phyloP scores from a whole-genome alignment of 148 eudicot species.

The Rheum nobile region DNA sequence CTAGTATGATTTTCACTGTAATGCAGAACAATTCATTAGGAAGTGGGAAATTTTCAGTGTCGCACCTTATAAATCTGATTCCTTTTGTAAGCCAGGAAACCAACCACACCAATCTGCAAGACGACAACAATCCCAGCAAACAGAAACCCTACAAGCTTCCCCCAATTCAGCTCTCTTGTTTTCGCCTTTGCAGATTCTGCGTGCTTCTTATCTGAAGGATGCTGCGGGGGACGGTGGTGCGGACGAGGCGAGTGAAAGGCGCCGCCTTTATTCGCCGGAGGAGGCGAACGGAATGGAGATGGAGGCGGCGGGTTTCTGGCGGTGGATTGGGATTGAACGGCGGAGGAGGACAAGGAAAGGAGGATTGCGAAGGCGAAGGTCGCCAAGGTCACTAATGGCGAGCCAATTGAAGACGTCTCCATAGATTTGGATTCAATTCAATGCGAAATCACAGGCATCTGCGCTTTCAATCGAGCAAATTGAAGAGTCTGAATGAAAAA shows the following conservation, averaged over 20 bases:
- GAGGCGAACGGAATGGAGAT: neutral
- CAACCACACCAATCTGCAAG: slow-evolving; percentile 57
- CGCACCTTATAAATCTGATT: slow-evolving; percentile 34
- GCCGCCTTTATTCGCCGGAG: neutral
- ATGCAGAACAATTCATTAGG: neutral
- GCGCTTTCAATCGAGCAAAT: neutral
- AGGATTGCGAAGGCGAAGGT: neutral
- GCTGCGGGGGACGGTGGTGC: neutral
- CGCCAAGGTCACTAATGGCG: neutral
- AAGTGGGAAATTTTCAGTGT: slow-evolving; percentile 4
- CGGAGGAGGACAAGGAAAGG: slow-evolving; percentile 1
- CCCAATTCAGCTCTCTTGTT: slow-evolving; percentile 20
- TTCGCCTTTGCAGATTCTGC: neutral
- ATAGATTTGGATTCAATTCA: too few relatives aligned
- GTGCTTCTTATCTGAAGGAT: neutral
- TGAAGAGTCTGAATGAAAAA: too few relatives aligned
- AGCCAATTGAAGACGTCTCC: neutral
- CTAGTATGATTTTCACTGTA: neutral
- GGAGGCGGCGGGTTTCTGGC: slow-evolving; percentile 6
- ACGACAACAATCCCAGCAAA: slow-evolving; percentile 51
- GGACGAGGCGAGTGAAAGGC: neutral
- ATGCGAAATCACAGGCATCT: neutral
- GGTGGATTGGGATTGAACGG: neutral
- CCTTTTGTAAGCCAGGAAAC: slow-evolving; percentile 46
- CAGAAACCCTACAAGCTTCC: slow-evolving; percentile 55